Evolutionary conservation across 345 rosid species (phyloP).

Genomic region (Dipteronia sinensis): DNA sequence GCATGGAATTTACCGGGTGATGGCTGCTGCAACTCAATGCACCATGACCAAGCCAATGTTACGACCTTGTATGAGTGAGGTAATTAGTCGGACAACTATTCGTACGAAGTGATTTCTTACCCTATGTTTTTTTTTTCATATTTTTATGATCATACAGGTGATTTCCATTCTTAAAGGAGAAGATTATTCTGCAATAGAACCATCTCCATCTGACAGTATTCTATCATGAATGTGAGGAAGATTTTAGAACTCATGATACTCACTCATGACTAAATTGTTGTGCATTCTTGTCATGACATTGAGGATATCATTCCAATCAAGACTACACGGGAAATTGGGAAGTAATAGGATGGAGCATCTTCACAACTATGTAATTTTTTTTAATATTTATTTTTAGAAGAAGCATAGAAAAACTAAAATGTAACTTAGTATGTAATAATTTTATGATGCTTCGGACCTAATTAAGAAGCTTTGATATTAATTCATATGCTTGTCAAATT

Average conservation of each 20-base stretch:
- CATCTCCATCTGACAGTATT: conserved; percentile 30
- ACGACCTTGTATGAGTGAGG: conserved; percentile 37
- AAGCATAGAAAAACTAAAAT: not conserved
- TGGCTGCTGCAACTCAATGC: conserved; percentile 43
- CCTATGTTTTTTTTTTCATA: not conserved
- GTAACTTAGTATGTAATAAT: not conserved
- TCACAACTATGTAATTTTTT: not conserved
- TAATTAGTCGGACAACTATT: not conserved
- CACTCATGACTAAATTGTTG: not conserved
- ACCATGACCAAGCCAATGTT: conserved; percentile 30
- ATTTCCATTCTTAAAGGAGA: conserved; percentile 46
- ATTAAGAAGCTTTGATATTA: not conserved
- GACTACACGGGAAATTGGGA: not conserved
- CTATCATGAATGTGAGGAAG: not conserved
- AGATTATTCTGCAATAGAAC: conserved; percentile 28
- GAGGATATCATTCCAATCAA: not conserved
- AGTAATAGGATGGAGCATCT: not conserved
- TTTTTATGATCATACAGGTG: conserved; percentile 27
- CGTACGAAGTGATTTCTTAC: not conserved
- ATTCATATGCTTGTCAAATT: too few species aligned
- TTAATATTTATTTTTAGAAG: not conserved
- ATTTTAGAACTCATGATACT: not conserved
- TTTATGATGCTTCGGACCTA: not conserved
- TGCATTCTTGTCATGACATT: not conserved
- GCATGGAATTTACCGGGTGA: conserved; percentile 42